Base-by-base conservation (phyloP, 2,329 filamentous ascomycete species). In the Fusarium cicatricum region DNA sequence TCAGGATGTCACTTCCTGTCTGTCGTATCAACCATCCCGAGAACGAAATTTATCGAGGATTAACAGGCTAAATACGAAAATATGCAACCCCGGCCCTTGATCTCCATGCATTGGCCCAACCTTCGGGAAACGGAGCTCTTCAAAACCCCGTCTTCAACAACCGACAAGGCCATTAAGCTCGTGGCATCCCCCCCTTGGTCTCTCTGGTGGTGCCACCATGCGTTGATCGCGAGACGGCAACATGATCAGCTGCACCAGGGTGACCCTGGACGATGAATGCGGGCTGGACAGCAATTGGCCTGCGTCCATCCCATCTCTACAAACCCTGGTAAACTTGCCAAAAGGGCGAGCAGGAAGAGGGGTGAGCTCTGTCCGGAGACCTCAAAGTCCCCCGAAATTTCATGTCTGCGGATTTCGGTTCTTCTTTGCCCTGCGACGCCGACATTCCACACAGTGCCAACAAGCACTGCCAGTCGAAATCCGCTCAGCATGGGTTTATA, bases 371-470 rank as follows among this genome's bases (percentile, higher is more conserved):
- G 47, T 42, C 38, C 64, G 55, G 64, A 6, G 38, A 60, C 52
- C 60, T 64, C 60, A 31, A 41, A 37, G 52, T 58, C 58, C 63
- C 64, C 63, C 38, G 55, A 57, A 50, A 52, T 54, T 52, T 48
- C 36, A 7, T 21, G 38, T 47, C 44, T 34, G 42, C 36, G 50
- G 50, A 58, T 66, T 66, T 60, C 58, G 41, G 49, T 34, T 49
- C 32, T 39, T 55, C 62, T 66, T 32, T 61, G 52, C 28, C 46
- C 33, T 53, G 34, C 38, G 14, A 31, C 6, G n/a, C 19, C 23
- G 39, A 47, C 31, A 31, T n/a, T 16, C 37, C 34, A 14, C 31
- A 32, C 26, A 15, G 45, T 41, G 9, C n/a, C 4, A 26, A 12
- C n/a, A 19, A 19, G 19, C 12, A 31, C 39, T 11, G 14, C 4